phyloP scores from a whole-genome alignment of 1,139 yeast genomes.

The Candida anutae region DNA sequence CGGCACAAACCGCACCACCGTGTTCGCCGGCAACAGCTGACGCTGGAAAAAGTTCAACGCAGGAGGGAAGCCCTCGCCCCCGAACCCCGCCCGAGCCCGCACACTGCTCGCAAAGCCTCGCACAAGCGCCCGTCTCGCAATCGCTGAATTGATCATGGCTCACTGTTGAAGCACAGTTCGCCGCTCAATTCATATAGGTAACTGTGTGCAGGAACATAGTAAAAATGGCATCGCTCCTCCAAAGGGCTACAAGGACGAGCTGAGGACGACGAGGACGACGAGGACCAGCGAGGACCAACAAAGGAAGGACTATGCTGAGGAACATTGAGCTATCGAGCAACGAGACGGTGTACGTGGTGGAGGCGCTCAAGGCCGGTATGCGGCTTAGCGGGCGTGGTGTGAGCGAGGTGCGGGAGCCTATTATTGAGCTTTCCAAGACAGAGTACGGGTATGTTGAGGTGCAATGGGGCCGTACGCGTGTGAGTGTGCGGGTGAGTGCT shows the following conservation, averaged over 20 bases:
- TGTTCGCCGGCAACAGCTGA: conserved; percentile 64
- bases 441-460: conserved; percentile 81
- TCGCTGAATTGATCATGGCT: too few species aligned
- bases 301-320: conserved; percentile 4
- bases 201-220: too few species aligned
- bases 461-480: conserved; percentile 52
- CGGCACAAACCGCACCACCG: conserved; percentile 72
- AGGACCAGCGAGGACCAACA: too few species aligned
- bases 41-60: conserved; percentile 55
- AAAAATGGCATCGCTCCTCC: too few species aligned
- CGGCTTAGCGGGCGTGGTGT: conserved; percentile 66
- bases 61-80: conserved; percentile 1
- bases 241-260: too few species aligned
- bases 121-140: too few species aligned
- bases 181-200: too few species aligned
- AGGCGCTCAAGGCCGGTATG: conserved; percentile 52
- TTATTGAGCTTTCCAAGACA: conserved; percentile 50
- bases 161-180: too few species aligned
- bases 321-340: conserved; percentile 55
- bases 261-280: too few species aligned
- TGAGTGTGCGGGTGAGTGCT: conserved; percentile 74
- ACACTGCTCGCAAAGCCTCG: neutral
- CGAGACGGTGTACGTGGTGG: conserved; percentile 55
- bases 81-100: neutral
- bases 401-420: conserved; percentile 56